Conservation (phyloP, 192 early-diverging fungal genomes). For the Spizellomyces punctatus region DNA sequence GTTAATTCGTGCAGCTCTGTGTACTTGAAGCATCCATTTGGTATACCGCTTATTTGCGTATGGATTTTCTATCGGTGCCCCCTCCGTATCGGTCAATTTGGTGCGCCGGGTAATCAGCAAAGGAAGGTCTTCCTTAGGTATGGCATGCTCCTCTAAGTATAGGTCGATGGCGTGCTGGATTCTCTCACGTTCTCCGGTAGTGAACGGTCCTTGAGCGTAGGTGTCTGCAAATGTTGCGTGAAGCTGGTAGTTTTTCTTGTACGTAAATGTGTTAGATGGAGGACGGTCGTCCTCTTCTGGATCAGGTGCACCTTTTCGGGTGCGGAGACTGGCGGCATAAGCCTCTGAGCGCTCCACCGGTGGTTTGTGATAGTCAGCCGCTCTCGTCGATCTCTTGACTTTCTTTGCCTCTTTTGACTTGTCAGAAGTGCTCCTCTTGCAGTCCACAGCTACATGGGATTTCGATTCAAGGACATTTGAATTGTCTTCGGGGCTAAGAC, state of each 20-base stretch:
- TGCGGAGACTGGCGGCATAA: too few relatives aligned
- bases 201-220: constrained; percentile 14
- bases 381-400: too few relatives aligned
- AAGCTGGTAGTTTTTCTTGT: not conserved
- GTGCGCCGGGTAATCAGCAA: constrained; percentile 2
- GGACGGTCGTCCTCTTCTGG: constrained; percentile 9
- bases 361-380: too few relatives aligned
- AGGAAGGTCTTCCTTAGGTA: constrained; percentile 8
- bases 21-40: constrained; percentile 10
- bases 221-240: constrained; percentile 10
- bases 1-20: constrained; percentile 3
- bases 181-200: constrained; percentile 8
- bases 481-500: too few relatives aligned
- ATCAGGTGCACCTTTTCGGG: not conserved
- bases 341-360: too few relatives aligned
- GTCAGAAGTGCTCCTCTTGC: too few relatives aligned
- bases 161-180: not conserved
- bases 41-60: not conserved
- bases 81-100: not conserved
- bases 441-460: too few relatives aligned
- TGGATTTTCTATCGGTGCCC: constrained; percentile 1
- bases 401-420: too few relatives aligned
- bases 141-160: constrained; percentile 16
- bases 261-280: constrained; percentile 11
- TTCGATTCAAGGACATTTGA: too few relatives aligned